These are phyloP conservation scores for Acanthamoeba sp. DNA, from an alignment of 208 protist species.

Conservation along the genomic window DNA sequence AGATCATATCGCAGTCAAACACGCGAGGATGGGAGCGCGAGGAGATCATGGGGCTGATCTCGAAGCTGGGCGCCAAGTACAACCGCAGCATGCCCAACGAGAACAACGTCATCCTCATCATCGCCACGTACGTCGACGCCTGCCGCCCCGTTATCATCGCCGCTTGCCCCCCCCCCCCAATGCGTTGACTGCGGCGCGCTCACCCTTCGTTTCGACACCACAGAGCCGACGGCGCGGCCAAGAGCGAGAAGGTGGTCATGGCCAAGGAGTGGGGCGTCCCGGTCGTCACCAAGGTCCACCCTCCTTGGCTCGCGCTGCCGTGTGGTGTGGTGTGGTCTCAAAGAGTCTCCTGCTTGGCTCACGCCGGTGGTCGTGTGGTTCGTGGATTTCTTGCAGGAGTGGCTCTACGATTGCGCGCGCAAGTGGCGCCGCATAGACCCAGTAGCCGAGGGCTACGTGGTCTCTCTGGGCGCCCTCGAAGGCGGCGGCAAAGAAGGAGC, in stretches of 20 bases:
- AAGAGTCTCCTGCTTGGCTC: neutral
- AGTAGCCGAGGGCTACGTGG: neutral
- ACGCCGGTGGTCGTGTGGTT: neutral
- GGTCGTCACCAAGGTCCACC: neutral
- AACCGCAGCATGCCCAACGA: constrained; percentile 60
- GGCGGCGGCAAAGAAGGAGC: too few species aligned
- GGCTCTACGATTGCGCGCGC: constrained; percentile 61
- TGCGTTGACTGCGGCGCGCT: neutral
- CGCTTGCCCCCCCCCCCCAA: neutral
- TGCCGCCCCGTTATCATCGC: neutral
- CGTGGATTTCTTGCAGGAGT: constrained; percentile 29
- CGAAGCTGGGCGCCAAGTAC: constrained; percentile 50
- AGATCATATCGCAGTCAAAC: constrained; percentile 51
- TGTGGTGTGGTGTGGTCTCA: neutral
- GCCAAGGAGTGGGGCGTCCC: constrained; percentile 28
- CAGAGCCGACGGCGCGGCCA: neutral
- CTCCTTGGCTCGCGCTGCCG: neutral
- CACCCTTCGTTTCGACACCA: neutral
- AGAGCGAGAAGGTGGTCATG: constrained; percentile 59
- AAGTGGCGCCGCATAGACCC: constrained; percentile 12
- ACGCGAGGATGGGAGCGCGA: constrained; percentile 48
- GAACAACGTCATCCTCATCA: constrained; percentile 41
- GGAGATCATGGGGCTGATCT: constrained; percentile 32
- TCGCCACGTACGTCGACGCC: neutral
- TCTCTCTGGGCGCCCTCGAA: neutral